Base-by-base conservation (phyloP, 2,329 filamentous ascomycete species). In the Ceratocystis albifundus region DNA sequence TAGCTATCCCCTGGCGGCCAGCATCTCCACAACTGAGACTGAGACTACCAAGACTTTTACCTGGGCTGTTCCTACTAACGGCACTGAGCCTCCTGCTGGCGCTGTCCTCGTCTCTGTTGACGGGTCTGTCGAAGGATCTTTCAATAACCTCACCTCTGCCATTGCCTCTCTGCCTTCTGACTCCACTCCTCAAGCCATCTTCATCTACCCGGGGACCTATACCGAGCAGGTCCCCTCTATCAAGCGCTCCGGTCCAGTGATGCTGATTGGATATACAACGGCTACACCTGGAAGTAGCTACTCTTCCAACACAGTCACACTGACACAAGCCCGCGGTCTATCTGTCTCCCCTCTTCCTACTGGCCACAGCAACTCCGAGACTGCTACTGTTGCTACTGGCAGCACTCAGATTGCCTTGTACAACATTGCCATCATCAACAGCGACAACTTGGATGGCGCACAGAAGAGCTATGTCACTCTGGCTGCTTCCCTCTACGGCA, bases 191-290 rank as follows among this genome's bases (percentile, higher is more conserved):
- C 75, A 77, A 69, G 71, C 75, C n/a, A 73, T 75, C 64, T 74
- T 76, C 70, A 72, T 75, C 50, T 73, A 73, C 36, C 69, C 71
- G 0, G 83, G 84, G 1, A 84, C 80, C 20, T 86, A 85, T 75
- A 75, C 74, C 25, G 83, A 85, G 72, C 83, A 85, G 70, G 82
- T 86, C 44, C 80, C 80, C 67, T 77, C 86, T 22, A 72, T 77
- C 4, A 71, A 73, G 0, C 77, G 81, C 65, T 76, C 74, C 2
- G 81, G 80, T 1, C 74, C 78, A n/a, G 75, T 85, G 46, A 80
- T 80, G 30, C 78, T 85, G 68, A 83, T 84, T 70, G 85, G 86
- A 20, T 81, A 82, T 71, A 86, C 85, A 1, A 72, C 74, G 36
- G 77, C 82, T 68, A 80, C 80, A 3, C 64, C 50, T 15, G 50